phyloP scores from a whole-genome alignment of 192 early-diverging fungal species.

The Coemansia sp. region DNA sequence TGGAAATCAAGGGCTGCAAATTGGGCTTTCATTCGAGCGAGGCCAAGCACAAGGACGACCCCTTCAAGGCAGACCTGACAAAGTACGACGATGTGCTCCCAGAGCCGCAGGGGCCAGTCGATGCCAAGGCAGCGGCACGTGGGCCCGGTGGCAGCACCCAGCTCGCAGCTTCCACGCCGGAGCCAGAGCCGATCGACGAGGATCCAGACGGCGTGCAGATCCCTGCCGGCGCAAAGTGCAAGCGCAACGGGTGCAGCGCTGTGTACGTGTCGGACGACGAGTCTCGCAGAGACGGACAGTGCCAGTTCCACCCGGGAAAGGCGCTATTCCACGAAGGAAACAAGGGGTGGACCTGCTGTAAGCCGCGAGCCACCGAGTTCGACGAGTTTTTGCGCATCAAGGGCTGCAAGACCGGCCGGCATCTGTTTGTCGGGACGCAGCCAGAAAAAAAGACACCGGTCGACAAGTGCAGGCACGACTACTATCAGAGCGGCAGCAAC shows the following conservation, averaged over 20 bases:
- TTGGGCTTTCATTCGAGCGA: constrained; percentile 69
- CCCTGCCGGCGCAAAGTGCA: constrained; percentile 74
- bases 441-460: constrained; percentile 17
- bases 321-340: constrained; percentile 98
- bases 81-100: constrained; percentile 45
- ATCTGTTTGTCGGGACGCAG: constrained; percentile 80
- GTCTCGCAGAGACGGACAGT: constrained; percentile 46
- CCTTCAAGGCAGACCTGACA: constrained; percentile 49
- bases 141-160: constrained; percentile 28
- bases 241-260: constrained; percentile 77
- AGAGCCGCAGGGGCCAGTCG: constrained; percentile 9
- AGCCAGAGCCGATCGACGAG: constrained; percentile 66
- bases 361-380: constrained; percentile 93
- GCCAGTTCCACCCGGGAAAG: constrained; percentile 85
- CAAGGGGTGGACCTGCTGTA: constrained; percentile 98
- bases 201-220: constrained; percentile 79
- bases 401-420: constrained; percentile 88
- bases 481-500: constrained; percentile 87
- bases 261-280: constrained; percentile 63
- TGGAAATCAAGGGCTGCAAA: constrained; percentile 86
- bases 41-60: constrained; percentile 50
- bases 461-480: constrained; percentile 79
- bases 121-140: constrained; percentile 18
- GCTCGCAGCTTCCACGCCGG: constrained; percentile 29
- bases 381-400: constrained; percentile 96